These are phyloP conservation scores for Bretziella fagacearum DNA, from an alignment of 2,329 filamentous ascomycete species.

Conservation along the genomic window DNA sequence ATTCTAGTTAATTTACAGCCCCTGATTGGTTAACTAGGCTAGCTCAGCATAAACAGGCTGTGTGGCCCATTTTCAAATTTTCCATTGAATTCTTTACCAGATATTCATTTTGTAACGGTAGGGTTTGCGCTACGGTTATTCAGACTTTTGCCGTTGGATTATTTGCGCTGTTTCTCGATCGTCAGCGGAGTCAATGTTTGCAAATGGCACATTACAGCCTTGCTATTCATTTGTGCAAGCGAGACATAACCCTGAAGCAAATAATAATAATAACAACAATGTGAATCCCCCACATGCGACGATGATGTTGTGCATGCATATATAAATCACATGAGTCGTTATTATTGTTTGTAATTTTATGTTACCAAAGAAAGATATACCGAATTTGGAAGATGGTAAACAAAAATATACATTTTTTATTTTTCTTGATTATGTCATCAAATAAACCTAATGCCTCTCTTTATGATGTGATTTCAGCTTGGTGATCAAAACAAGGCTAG, in stretches of 20 bases:
- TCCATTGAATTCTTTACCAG: background rate
- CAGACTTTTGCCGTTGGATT: background rate
- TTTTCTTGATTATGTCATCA: background rate
- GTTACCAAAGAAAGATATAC: too few relatives aligned
- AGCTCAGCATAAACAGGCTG: background rate
- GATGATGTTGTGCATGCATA: too few relatives aligned
- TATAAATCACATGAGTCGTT: too few relatives aligned
- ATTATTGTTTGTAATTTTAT: too few relatives aligned
- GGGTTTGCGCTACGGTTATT: background rate
- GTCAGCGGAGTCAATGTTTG: too few relatives aligned
- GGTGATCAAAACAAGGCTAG: background rate
- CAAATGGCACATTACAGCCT: too few relatives aligned
- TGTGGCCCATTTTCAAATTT: background rate
- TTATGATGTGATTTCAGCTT: background rate
- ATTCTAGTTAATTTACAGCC: background rate
- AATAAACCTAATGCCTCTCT: background rate
- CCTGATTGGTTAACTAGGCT: background rate
- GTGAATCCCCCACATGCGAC: too few relatives aligned
- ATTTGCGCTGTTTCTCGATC: background rate
- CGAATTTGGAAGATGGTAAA: too few relatives aligned
- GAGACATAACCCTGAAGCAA: too few relatives aligned
- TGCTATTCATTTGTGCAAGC: too few relatives aligned
- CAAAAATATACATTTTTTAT: too few relatives aligned
- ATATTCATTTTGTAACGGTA: background rate
- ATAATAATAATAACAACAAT: too few relatives aligned